Evolutionary conservation across 225 moss, liverwort and hornwort genomes (phyloP), one percentile per base, ranked within the genome.

Genomic region (Marchantia paleacea): DNA sequence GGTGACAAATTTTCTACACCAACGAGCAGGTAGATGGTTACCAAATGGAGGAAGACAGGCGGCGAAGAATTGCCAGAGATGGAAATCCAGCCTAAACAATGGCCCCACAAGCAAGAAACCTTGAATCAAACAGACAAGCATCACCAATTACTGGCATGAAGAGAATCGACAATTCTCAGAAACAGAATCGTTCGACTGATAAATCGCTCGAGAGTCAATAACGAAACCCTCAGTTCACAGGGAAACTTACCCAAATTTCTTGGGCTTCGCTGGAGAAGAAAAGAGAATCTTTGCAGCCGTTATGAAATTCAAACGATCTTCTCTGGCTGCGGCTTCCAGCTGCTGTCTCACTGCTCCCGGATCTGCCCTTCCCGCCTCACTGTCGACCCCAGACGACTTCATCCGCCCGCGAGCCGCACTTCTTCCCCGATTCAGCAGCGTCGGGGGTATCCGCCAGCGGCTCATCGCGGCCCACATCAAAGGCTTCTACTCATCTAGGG

Each of bases 41-140:
- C 94, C 92, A 78, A 92, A 84, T 75, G 94, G 75, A 82, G 91
- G 94, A 50, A 94, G 84, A 82, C 92, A 90, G 78, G 94, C 91
- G 55, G 91, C 87, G 80, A 92, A 89, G 75, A 94, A 91, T 82
- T 96, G 96, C 92, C 92, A 91, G 79, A 94, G 84, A 80, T 91
- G 94, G 88, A 92, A 96, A 82, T 94, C 91, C 85, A 91, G 89
- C 88, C 91, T 92, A 85, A 83, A 64, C 88, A 85, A 78, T 85
- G 75, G 76, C 84, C 78, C 84, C 89, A 88, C 79, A 80, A 84
- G 85, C 80, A 83, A 69, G 83, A 84, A 83, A 78, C 65, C 84
- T 84, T 88, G 84, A 84, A 90, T 78, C 81, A 82, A 80, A 81
- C 81, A 81, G 31, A 82, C 81, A 81, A 77, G 58, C 67, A 85